A percentile compares a stretch with the other conserved stretches of the same genome.
Conservation (phyloP, 2,329 filamentous ascomycete species). For the Colletotrichum liaoningense region DNA sequence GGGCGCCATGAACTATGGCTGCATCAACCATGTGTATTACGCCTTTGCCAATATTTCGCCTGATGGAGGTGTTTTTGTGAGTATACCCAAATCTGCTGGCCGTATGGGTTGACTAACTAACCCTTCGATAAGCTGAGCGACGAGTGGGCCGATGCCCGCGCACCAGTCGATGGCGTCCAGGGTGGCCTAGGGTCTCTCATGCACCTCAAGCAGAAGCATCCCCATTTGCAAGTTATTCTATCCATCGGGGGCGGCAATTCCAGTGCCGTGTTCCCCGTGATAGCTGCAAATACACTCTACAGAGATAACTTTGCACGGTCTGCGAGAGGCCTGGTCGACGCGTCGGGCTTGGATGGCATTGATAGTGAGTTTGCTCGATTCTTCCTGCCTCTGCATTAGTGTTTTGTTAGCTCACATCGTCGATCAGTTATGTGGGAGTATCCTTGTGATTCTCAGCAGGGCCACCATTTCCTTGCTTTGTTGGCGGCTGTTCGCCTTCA, state of each 20-base stretch:
- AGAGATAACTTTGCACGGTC: slow-evolving; percentile 79
- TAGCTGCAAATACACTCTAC: slow-evolving; percentile 69
- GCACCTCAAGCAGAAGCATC: slow-evolving; percentile 77
- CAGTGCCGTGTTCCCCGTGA: slow-evolving; percentile 73
- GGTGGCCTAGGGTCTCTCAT: slow-evolving; percentile 81
- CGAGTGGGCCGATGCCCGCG: slow-evolving; percentile 80
- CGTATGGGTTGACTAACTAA: slow-evolving; percentile 15
- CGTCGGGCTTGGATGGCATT: slow-evolving; percentile 71
- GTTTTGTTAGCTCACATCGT: slow-evolving; percentile 15
- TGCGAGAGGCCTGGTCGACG: slow-evolving; percentile 74
- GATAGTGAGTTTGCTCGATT: slow-evolving; percentile 68
- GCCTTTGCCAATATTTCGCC: slow-evolving; percentile 80
- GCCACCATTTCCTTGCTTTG: slow-evolving; percentile 76
- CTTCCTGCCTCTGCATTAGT: neutral
- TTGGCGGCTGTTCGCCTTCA: slow-evolving; percentile 74
- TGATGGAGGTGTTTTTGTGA: slow-evolving; percentile 81
- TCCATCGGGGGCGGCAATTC: slow-evolving; percentile 79
- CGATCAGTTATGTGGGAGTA: slow-evolving; percentile 83
- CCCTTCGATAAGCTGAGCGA: slow-evolving; percentile 72
- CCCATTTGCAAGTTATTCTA: slow-evolving; percentile 78
- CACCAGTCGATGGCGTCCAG: slow-evolving; percentile 76
- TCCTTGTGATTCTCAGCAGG: slow-evolving; percentile 73
- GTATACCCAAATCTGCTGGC: slow-evolving; percentile 44
- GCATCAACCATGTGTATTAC: slow-evolving; percentile 86
- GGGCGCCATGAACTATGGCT: slow-evolving; percentile 78